These are phyloP conservation scores for Vanrija pseudolonga DNA, from an alignment of 1,284 basidiomycete genomes.

Conservation along the genomic window DNA sequence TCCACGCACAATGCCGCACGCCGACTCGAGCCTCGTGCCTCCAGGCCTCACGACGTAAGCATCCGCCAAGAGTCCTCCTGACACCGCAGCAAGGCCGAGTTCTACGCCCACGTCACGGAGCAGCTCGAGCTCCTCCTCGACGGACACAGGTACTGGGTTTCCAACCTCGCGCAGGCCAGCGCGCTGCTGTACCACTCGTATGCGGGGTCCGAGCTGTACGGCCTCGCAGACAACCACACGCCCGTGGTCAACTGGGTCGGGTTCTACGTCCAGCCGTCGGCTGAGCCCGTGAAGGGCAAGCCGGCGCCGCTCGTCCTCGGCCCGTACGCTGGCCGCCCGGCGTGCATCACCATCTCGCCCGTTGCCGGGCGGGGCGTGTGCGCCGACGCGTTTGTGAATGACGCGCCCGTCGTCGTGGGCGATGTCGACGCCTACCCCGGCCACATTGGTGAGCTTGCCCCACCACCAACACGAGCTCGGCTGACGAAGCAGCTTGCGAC, in stretches of 20 bases:
- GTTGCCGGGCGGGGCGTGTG: constrained; percentile 69
- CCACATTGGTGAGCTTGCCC: constrained; percentile 58
- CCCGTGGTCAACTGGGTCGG: constrained; percentile 80
- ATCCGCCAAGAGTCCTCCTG: too few relatives aligned
- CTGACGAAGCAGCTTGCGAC: constrained; percentile 61
- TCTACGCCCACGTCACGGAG: constrained; percentile 68
- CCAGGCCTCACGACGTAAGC: constrained; percentile 57
- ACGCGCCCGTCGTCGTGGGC: constrained; percentile 60
- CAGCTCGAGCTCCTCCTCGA: constrained; percentile 64
- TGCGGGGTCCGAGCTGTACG: constrained; percentile 63
- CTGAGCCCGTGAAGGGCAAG: not conserved
- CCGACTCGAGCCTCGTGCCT: constrained; percentile 72
- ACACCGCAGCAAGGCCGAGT: constrained; percentile 57
- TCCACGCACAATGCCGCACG: constrained; percentile 74
- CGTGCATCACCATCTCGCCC: constrained; percentile 73
- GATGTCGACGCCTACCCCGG: constrained; percentile 77
- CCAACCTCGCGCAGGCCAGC: constrained; percentile 78
- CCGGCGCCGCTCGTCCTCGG: constrained; percentile 59
- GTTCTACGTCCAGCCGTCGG: constrained; percentile 72
- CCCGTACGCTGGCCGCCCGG: constrained; percentile 83
- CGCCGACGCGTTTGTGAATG: constrained; percentile 65
- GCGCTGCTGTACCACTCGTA: constrained; percentile 74
- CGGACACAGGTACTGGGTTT: constrained; percentile 73
- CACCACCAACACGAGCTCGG: not conserved
- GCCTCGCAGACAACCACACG: constrained; percentile 49